These are phyloP conservation scores for Penicillium nucicola DNA, from an alignment of 495 filamentous ascomycete species.

Conservation along the genomic window DNA sequence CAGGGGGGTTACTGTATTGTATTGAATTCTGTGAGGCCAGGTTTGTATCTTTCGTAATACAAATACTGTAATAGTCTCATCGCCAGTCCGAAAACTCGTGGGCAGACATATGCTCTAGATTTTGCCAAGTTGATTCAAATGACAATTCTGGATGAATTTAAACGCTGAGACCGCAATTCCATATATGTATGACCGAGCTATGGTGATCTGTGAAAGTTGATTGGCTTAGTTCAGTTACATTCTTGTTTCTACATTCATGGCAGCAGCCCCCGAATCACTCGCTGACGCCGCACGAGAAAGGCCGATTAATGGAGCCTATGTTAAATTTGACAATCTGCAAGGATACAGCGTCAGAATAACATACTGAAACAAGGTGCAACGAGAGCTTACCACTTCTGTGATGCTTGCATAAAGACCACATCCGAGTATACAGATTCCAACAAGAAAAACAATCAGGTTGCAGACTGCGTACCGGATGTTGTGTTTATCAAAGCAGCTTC, in stretches of 20 bases:
- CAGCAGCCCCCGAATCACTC: not conserved
- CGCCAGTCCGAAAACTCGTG: too few species aligned
- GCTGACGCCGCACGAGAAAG: slow-evolving; percentile 2
- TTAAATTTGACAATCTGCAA: not conserved
- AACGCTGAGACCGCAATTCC: too few species aligned
- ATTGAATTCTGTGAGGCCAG: too few species aligned
- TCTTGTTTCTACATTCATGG: not conserved
- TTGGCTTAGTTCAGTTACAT: not conserved
- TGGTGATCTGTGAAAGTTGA: too few species aligned
- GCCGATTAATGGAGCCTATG: not conserved
- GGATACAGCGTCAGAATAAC: not conserved
- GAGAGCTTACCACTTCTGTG: slow-evolving; percentile 7
- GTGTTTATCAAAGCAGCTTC: slow-evolving; percentile 9
- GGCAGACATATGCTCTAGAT: too few species aligned
- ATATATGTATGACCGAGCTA: too few species aligned
- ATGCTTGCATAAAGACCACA: slow-evolving; percentile 13
- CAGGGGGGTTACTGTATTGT: too few species aligned
- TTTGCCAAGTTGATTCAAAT: too few species aligned
- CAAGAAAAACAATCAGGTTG: slow-evolving; percentile 9
- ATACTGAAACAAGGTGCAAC: not conserved
- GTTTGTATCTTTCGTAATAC: too few species aligned
- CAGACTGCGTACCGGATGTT: slow-evolving; percentile 6
- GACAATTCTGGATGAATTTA: too few species aligned
- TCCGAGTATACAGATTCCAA: slow-evolving; percentile 4
- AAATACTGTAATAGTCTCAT: too few species aligned